These are phyloP conservation scores for Aspergillus incahuasiensis DNA, from an alignment of 495 filamentous ascomycete species.

Conservation along the genomic window DNA sequence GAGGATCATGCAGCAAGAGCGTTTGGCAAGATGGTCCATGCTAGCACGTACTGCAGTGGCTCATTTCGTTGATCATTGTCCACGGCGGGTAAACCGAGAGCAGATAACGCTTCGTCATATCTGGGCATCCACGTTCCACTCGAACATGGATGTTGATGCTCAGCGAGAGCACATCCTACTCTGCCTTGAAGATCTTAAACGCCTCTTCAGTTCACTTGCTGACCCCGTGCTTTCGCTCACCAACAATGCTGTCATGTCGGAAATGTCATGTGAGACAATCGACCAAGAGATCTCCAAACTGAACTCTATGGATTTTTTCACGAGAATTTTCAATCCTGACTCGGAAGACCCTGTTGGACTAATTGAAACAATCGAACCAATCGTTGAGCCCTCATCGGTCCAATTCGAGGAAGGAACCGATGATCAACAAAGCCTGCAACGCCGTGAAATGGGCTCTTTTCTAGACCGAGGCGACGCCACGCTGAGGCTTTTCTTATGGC, in stretches of 20 bases:
- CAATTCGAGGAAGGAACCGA: slow-evolving; percentile 24
- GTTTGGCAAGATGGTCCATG: slow-evolving; percentile 69
- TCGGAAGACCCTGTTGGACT: slow-evolving; percentile 68
- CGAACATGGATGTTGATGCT: slow-evolving; percentile 62
- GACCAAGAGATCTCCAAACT: slow-evolving; percentile 87
- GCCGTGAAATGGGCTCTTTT: slow-evolving; percentile 77
- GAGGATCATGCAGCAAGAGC: slow-evolving; percentile 58
- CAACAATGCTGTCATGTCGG: slow-evolving; percentile 86
- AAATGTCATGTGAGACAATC: slow-evolving; percentile 73
- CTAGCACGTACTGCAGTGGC: slow-evolving; percentile 61
- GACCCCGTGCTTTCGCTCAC: slow-evolving; percentile 58
- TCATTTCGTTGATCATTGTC: slow-evolving; percentile 39
- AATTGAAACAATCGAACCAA: slow-evolving; percentile 89
- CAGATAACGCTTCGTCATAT: slow-evolving; percentile 58
- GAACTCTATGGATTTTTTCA: slow-evolving; percentile 94
- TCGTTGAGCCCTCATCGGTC: slow-evolving; percentile 71
- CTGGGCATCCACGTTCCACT: slow-evolving; percentile 77
- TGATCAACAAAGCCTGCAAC: slow-evolving; percentile 26
- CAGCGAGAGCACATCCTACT: slow-evolving; percentile 72
- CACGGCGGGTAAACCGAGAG: slow-evolving; percentile 21
- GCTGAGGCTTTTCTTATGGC: slow-evolving; percentile 81
- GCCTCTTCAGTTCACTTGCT: slow-evolving; percentile 36
- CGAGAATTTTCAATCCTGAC: slow-evolving; percentile 67
- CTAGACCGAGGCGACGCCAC: slow-evolving; percentile 74
- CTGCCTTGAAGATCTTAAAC: slow-evolving; percentile 71